phyloP scores from a whole-genome alignment of 1,284 basidiomycete genomes.

The Malassezia psittaci region DNA sequence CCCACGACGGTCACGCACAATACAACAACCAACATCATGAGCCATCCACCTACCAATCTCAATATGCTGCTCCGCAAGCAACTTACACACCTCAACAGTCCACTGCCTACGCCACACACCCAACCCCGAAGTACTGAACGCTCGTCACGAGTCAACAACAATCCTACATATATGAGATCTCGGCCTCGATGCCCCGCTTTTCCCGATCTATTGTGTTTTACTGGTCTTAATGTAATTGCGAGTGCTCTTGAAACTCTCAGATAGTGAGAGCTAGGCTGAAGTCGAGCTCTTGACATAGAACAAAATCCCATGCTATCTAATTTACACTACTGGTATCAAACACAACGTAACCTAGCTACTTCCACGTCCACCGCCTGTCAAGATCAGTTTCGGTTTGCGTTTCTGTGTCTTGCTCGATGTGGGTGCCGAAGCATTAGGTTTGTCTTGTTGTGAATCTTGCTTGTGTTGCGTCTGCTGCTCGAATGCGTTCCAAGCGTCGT shows the following conservation, averaged over 20 bases:
- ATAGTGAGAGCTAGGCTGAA: too few species aligned
- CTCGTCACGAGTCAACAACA: too few species aligned
- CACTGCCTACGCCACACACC: not conserved
- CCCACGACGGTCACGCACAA: not conserved
- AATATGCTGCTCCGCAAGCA: not conserved
- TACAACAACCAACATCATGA: not conserved
- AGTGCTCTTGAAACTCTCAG: too few species aligned
- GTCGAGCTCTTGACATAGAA: too few species aligned
- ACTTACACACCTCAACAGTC: not conserved
- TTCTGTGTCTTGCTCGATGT: conserved; percentile 21
- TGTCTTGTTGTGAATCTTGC: conserved; percentile 13
- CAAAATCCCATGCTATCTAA: too few species aligned
- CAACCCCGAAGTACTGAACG: not conserved
- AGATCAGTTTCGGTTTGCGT: conserved; percentile 40
- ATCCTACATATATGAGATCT: too few species aligned
- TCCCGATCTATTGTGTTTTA: too few species aligned
- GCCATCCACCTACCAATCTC: not conserved
- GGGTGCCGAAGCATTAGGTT: not conserved
- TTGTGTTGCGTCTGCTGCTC: conserved; percentile 19
- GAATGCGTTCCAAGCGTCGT: conserved; percentile 43
- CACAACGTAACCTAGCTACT: not conserved
- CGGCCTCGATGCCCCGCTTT: too few species aligned
- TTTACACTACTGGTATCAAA: too few species aligned
- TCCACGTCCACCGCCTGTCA: conserved; percentile 34
- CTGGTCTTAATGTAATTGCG: too few species aligned